Conservation (phyloP, 208 protist species). For the Leishmania braziliensis region DNA sequence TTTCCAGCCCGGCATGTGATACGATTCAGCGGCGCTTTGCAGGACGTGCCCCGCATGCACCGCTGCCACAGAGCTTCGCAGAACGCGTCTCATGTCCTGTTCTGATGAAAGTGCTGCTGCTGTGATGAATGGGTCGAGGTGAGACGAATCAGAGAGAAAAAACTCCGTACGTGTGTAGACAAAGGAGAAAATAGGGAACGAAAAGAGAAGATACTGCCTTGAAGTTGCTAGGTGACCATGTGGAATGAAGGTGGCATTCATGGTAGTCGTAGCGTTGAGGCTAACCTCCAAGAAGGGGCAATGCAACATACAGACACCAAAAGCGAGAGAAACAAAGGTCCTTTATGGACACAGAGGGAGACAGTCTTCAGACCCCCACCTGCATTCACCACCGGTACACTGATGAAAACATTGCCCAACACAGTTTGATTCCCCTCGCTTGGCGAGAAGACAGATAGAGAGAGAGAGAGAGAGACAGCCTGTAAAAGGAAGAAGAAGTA, state of each 20-base stretch:
- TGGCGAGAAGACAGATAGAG: background rate
- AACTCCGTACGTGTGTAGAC: background rate
- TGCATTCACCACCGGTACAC: background rate
- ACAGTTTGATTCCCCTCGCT: background rate
- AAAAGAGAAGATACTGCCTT: background rate
- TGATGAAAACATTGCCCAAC: background rate
- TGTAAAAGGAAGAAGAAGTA: background rate
- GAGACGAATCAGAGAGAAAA: background rate
- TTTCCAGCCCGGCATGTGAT: constrained; percentile 90
- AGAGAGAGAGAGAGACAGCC: background rate
- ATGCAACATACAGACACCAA: background rate
- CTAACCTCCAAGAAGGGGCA: background rate
- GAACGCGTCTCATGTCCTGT: constrained; percentile 10
- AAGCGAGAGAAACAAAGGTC: background rate
- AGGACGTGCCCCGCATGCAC: background rate
- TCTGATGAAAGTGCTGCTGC: background rate
- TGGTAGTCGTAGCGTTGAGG: background rate
- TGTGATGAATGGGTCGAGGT: background rate
- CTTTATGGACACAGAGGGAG: background rate
- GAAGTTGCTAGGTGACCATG: background rate
- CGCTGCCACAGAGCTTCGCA: background rate
- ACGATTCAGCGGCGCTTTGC: constrained; percentile 18
- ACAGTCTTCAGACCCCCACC: background rate
- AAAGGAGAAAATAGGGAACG: background rate
- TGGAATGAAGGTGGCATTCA: background rate